Evolutionary conservation across 495 filamentous ascomycete species (phyloP).

Genomic region (Tuber melanosporum): DNA sequence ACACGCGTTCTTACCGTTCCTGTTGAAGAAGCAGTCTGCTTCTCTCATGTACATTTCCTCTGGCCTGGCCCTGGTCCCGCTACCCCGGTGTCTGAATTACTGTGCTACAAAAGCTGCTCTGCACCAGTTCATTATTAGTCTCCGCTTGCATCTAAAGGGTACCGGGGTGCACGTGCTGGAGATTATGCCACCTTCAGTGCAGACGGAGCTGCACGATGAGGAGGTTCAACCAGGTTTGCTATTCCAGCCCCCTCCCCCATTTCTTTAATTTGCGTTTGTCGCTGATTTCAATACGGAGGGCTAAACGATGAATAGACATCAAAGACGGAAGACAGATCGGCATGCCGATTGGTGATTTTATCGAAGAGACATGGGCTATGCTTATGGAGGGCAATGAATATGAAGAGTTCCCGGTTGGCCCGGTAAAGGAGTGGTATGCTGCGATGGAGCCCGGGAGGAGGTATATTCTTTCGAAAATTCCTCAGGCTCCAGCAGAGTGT

Average conservation of each 20-base stretch:
- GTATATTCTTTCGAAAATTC: slow-evolving; percentile 6
- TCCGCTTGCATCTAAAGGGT: slow-evolving; percentile 54
- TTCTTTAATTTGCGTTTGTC: slow-evolving; percentile 4
- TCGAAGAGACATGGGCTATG: slow-evolving; percentile 51
- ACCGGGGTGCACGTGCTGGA: slow-evolving; percentile 56
- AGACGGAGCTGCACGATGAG: slow-evolving; percentile 56
- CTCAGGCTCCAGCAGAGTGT: slow-evolving; percentile 6
- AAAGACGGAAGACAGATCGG: slow-evolving; percentile 44
- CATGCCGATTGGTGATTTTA: slow-evolving; percentile 58
- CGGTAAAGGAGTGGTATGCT: slow-evolving; percentile 16
- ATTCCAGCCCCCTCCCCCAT: neutral
- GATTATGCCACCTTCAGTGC: slow-evolving; percentile 60
- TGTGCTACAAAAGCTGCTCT: slow-evolving; percentile 56
- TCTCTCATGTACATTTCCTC: slow-evolving; percentile 51
- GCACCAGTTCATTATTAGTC: slow-evolving; percentile 51
- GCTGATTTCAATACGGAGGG: slow-evolving; percentile 9
- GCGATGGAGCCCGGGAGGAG: slow-evolving; percentile 18
- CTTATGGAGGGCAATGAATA: slow-evolving; percentile 51
- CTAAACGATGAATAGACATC: slow-evolving; percentile 21
- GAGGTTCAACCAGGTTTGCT: slow-evolving; percentile 45
- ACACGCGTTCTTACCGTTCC: slow-evolving; percentile 58
- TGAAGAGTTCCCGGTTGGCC: slow-evolving; percentile 27
- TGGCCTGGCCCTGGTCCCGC: slow-evolving; percentile 52
- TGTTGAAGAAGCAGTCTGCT: slow-evolving; percentile 49
- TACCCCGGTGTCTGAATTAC: slow-evolving; percentile 51